Conservation (phyloP, 1,284 basidiomycete species). For the Melampsora americana region DNA sequence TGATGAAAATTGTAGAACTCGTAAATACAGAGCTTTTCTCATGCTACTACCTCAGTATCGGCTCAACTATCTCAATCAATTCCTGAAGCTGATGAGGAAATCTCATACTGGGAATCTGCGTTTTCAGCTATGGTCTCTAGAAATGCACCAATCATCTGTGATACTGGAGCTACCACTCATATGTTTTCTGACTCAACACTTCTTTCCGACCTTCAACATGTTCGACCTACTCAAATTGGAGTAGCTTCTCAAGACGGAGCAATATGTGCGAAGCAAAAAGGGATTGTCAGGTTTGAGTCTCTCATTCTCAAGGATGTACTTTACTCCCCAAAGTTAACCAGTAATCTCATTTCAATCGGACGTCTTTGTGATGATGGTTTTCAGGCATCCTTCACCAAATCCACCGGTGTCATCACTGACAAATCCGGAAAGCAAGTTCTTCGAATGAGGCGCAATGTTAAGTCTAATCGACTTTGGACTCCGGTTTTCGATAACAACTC, state of each 20-base stretch:
- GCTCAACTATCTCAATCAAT: neutral
- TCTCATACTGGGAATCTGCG: neutral
- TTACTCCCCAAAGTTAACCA: neutral
- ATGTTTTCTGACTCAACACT: neutral
- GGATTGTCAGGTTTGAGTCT: neutral
- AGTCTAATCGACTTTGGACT: neutral
- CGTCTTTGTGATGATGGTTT: neutral
- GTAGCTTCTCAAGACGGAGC: neutral
- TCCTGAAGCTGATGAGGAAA: neutral
- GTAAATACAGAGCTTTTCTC: neutral
- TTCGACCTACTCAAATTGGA: neutral
- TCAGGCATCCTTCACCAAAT: neutral
- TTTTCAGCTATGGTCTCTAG: neutral
- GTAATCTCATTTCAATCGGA: conserved; percentile 7
- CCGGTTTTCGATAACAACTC: neutral
- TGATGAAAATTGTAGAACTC: neutral
- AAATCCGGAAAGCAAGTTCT: neutral
- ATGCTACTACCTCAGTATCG: neutral
- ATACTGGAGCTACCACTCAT: neutral
- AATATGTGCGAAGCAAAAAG: neutral
- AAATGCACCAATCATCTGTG: neutral
- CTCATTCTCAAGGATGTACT: neutral
- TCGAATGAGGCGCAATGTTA: neutral
- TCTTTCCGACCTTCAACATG: neutral
- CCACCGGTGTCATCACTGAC: neutral